Evolutionary conservation across 441 rosid species (phyloP), one percentile per base, ranked within the genome.

Genomic region (Manihot esculenta): DNA sequence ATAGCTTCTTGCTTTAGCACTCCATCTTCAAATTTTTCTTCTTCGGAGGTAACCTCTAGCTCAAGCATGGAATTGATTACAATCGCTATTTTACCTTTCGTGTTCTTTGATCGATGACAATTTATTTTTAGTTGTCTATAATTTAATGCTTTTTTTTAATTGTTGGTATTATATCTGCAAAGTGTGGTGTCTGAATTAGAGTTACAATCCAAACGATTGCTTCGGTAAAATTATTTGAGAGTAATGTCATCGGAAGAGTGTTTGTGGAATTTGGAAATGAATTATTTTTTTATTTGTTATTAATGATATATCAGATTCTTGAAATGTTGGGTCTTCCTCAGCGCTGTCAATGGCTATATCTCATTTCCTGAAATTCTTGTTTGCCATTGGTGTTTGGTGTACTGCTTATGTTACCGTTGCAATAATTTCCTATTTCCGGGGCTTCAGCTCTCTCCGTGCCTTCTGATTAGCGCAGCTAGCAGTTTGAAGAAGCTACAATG

Each of bases 331-430:
- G n/a, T 20, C 62, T 68, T 62, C 69, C 67, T 73, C 38, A 73
- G 23, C 65, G 78, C 62, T 73, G 76, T 82, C 75, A 76, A 94
- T 91, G 95, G 86, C 81, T 70, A 64, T 81, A 67, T 80, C 84
- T 74, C 78, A 88, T 74, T 50, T 73, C 24, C 79, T 92, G 77
- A 84, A 72, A 38, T 72, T 84, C 66, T 72, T 92, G 73, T 84
- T 87, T 30, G 85, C 90, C 48, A 72, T 87, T 71, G 89, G 83
- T 53, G 90, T 94, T 71, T 92, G 97, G 98, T 94, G 91, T 64
- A 70, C 86, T 64, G 99, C 97, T 24, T 94, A 92, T 71, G 71
- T 90, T 68, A 74, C 85, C 3, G 93, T 83, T 56, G 94, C 94
- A n/a, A 57, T 92, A 72, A 68, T 90, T 59, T 81, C 90, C 17